phyloP scores from a whole-genome alignment of 2,329 filamentous ascomycete genomes.

The Penicillium sp. region DNA sequence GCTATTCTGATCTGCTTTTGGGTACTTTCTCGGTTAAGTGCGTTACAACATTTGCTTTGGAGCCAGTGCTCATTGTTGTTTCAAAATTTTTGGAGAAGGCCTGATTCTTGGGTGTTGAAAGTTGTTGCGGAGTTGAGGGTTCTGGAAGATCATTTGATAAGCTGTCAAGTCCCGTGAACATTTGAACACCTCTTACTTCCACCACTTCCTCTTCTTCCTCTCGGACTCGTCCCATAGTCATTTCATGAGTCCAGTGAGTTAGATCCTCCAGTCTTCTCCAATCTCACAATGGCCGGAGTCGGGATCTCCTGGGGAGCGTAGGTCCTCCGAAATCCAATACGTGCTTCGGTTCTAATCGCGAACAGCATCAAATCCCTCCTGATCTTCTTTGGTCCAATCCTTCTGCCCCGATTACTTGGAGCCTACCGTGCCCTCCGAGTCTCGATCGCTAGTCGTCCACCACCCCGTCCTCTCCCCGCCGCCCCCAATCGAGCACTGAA shows the following conservation, averaged over 20 bases:
- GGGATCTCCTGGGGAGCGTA: constrained; percentile 35
- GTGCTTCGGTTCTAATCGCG: constrained; percentile 4
- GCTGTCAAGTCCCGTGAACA: too few relatives aligned
- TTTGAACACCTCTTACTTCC: too few relatives aligned
- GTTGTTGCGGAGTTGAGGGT: too few relatives aligned
- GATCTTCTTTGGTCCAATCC: constrained; percentile 45
- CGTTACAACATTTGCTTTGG: too few relatives aligned
- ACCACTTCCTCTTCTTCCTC: too few relatives aligned
- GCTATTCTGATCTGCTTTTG: too few relatives aligned
- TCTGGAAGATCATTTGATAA: too few relatives aligned
- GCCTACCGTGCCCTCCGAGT: constrained; percentile 38
- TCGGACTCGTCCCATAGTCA: too few relatives aligned
- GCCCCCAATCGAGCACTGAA: constrained; percentile 43
- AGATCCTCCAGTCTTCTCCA: background rate
- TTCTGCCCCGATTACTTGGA: constrained; percentile 41
- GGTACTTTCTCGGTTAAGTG: too few relatives aligned
- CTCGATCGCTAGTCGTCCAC: constrained; percentile 36
- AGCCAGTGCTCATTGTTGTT: too few relatives aligned
- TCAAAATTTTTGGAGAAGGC: too few relatives aligned
- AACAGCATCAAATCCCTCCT: constrained; percentile 43
- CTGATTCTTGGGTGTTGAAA: too few relatives aligned
- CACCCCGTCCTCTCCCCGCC: constrained; percentile 37
- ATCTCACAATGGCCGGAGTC: constrained; percentile 21
- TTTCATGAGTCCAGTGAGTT: background rate
- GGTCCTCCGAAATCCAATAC: constrained; percentile 3